phyloP scores from a whole-genome alignment of 1,139 yeast species.

The Diutina sp. region DNA sequence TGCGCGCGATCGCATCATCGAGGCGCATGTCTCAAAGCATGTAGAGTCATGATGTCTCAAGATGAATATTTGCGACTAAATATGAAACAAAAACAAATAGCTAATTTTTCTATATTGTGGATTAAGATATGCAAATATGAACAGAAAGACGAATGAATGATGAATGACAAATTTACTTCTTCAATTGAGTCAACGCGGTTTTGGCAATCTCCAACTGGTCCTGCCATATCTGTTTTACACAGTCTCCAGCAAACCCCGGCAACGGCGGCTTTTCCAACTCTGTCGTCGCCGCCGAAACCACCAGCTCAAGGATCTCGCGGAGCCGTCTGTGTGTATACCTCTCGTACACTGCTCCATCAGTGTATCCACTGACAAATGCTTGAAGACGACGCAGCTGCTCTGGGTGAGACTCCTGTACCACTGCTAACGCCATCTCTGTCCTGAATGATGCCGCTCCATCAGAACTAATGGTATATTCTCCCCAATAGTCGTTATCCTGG shows the following conservation, averaged over 20 bases:
- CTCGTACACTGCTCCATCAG: constrained; percentile 32
- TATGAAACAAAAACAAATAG: too few species aligned
- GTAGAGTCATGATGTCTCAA: too few species aligned
- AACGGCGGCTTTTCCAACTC: not conserved
- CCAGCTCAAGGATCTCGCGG: constrained; percentile 18
- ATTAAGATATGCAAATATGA: too few species aligned
- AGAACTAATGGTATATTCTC: constrained; percentile 54
- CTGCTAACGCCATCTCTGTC: constrained; percentile 64
- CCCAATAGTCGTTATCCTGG: constrained; percentile 42
- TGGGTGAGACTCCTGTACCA: constrained; percentile 33
- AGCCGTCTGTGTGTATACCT: constrained; percentile 16
- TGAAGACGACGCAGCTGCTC: constrained; percentile 15
- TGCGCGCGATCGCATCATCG: too few species aligned
- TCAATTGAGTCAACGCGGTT: not conserved
- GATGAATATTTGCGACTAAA: too few species aligned
- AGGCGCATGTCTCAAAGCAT: too few species aligned
- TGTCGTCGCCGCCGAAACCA: not conserved
- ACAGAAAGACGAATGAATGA: not conserved
- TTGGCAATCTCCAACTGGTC: not conserved
- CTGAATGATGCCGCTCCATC: constrained; percentile 49
- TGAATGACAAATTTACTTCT: not conserved
- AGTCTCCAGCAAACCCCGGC: not conserved
- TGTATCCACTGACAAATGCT: constrained; percentile 15
- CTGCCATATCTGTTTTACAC: not conserved
- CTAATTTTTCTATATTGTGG: not conserved